Percentiles rank a stretch among this genome's conserved stretches.
Conservation (phyloP, 2,329 filamentous ascomycete species). For the Penicillium occitanis region DNA sequence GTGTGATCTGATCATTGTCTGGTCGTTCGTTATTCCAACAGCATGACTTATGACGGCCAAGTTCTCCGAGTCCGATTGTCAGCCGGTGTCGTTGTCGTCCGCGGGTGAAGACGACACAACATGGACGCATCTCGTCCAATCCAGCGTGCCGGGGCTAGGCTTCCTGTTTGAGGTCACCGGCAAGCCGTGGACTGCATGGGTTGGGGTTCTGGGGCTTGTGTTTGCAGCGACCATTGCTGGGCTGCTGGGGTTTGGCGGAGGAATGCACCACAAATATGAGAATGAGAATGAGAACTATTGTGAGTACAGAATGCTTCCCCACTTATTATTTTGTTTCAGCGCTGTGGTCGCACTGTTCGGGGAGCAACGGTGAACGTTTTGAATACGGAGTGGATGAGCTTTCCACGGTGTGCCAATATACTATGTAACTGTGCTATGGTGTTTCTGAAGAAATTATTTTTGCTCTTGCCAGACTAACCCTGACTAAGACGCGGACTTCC, state of each 20-base stretch:
- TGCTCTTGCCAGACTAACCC: not conserved
- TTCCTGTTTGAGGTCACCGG: conserved; percentile 17
- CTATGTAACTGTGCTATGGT: not conserved
- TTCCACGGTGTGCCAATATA: not conserved
- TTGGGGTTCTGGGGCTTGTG: conserved; percentile 13
- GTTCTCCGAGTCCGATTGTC: conserved; percentile 6
- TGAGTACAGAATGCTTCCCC: not conserved
- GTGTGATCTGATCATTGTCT: not conserved
- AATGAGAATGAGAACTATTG: not conserved
- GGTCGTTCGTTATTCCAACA: not conserved
- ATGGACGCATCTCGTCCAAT: conserved; percentile 11
- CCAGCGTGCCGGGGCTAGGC: conserved; percentile 9
- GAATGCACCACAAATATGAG: not conserved
- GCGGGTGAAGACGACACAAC: not conserved
- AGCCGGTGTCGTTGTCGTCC: not conserved
- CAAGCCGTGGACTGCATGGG: conserved; percentile 21
- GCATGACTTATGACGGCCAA: conserved; percentile 21
- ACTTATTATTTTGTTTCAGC: not conserved
- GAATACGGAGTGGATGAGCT: conserved; percentile 3
- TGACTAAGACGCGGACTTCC: conserved; percentile 13
- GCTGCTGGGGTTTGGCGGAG: conserved; percentile 6
- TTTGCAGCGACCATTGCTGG: not conserved
- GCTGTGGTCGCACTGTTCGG: not conserved
- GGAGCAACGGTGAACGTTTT: conserved; percentile 4
- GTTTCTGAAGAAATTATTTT: not conserved